phyloP scores from a whole-genome alignment of 2,329 filamentous ascomycete species.

The Domatiomyces globalis region DNA sequence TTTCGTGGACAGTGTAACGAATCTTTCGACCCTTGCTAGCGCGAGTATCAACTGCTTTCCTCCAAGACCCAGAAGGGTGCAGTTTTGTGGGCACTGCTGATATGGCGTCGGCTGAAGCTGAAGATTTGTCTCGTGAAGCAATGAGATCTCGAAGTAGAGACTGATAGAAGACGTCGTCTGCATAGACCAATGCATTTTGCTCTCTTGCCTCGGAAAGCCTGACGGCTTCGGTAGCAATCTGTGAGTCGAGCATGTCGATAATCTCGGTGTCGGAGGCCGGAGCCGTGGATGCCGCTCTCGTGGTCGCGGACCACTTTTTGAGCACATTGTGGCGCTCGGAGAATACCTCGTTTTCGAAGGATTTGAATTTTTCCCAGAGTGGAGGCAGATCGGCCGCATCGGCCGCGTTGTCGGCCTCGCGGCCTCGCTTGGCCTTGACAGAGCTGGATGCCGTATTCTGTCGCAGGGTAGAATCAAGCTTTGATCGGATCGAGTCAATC shows the following conservation, averaged over 20 bases:
- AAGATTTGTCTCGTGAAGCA: slow-evolving; percentile 51
- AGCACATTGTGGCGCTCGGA: slow-evolving; percentile 56
- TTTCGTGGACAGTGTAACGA: slow-evolving; percentile 89
- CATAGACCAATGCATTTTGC: slow-evolving; percentile 54
- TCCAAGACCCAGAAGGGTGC: slow-evolving; percentile 30
- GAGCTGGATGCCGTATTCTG: slow-evolving; percentile 10
- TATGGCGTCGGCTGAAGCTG: slow-evolving; percentile 20
- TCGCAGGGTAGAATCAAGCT: slow-evolving; percentile 21
- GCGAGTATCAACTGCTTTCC: slow-evolving; percentile 81
- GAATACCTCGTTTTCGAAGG: slow-evolving; percentile 46
- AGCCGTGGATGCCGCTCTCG: slow-evolving; percentile 41
- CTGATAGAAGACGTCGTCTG: slow-evolving; percentile 92
- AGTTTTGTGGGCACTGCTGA: slow-evolving; percentile 33
- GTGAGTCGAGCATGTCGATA: slow-evolving; percentile 30
- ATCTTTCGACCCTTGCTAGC: slow-evolving; percentile 92
- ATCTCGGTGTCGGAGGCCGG: slow-evolving; percentile 28
- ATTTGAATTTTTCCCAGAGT: slow-evolving; percentile 59
- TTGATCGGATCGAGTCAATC: slow-evolving; percentile 32
- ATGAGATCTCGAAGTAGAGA: slow-evolving; percentile 83
- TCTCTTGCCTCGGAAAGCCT: slow-evolving; percentile 17
- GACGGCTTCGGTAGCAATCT: slow-evolving; percentile 28
- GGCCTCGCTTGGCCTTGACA: slow-evolving; percentile 24
- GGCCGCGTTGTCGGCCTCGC: slow-evolving; percentile 34
- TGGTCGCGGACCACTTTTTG: slow-evolving; percentile 82
- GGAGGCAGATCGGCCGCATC: slow-evolving; percentile 42